Evolutionary conservation across 2,329 filamentous ascomycete species (phyloP).

Genomic region (Monosporascus cannonballus): DNA sequence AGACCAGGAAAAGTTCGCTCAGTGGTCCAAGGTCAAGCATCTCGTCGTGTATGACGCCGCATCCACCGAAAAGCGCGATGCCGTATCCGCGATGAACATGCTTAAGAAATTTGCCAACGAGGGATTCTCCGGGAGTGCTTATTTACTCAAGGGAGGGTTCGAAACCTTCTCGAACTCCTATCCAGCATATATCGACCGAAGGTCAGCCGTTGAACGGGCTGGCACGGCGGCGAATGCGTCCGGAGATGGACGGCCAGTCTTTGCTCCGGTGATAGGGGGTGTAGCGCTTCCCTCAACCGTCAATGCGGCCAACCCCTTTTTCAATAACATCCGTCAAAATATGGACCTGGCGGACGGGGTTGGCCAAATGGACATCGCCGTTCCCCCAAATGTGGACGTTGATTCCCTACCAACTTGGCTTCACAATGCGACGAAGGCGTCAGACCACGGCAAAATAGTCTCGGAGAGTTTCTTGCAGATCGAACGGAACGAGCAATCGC

Average conservation of each 20-base stretch:
- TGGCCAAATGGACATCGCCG: constrained; percentile 63
- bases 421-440: constrained; percentile 55
- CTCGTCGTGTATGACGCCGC: constrained; percentile 84
- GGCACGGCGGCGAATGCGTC: constrained; percentile 38
- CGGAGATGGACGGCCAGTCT: constrained; percentile 37
- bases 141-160: constrained; percentile 79
- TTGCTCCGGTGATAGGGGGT: constrained; percentile 80
- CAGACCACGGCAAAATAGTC: constrained; percentile 71
- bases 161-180: constrained; percentile 63
- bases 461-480: constrained; percentile 79
- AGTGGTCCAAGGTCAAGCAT: constrained; percentile 67
- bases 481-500: constrained; percentile 77
- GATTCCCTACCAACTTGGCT: constrained; percentile 71
- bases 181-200: constrained; percentile 56
- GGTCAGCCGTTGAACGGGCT: constrained; percentile 42
- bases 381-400: constrained; percentile 40
- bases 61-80: constrained; percentile 74
- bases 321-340: constrained; percentile 92
- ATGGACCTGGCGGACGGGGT: constrained; percentile 93
- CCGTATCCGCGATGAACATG: constrained; percentile 73
- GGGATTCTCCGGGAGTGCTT: constrained; percentile 68
- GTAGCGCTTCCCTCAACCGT: constrained; percentile 70
- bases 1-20: constrained; percentile 66
- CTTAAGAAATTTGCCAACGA: constrained; percentile 88
- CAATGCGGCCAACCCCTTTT: constrained; percentile 78